Base-by-base conservation (phyloP, 345 rosid species). In the Eucalyptus urophylla region DNA sequence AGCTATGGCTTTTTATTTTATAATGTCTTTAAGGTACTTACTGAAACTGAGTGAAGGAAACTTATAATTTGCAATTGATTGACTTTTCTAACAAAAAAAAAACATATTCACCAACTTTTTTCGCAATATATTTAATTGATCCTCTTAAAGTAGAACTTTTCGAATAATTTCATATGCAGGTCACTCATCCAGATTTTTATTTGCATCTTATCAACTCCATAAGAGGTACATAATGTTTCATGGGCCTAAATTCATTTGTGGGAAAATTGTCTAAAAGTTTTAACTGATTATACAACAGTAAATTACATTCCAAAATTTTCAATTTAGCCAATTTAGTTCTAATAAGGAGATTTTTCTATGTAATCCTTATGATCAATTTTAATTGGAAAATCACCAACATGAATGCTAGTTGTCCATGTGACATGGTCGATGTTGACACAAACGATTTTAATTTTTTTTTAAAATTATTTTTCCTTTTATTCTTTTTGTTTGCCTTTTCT, bases 381-480 rank as follows among this genome's bases (percentile, higher is more conserved):
- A 11, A 27, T 27, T 6, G 7, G 1, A 60, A 60, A 60, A 60
- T 60, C 15, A 27, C 31, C 7, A 0, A 27, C 31, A 22, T 56
- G 29, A 56, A 21, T 0, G 27, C 12, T 2, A 22, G 10, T 53
- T 56, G 1, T 56, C 1, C 29, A 56, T 24, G 29, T 56, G 29
- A 24, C 29, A 56, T 2, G 62, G 6, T 24, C 6, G 0, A 8
- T 21, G 12, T 22, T 24, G 62, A 56, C 62, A 56, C 0, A 0
- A 4, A 53, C 0, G 0, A 19, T 1, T 53, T 53, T 53, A 53
- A 19, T 58, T 27, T 58, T 25, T 58, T 58, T 58, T 25, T 1
- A 1, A 24, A 25, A 24, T 25, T 58, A 24, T 5, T 25, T 2
- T 58, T 58, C 65, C 14, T 25, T 58, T 5, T 58, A 10, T 58